phyloP scores from a whole-genome alignment of 2,329 filamentous ascomycete genomes.

The Epichloe sylvatica region DNA sequence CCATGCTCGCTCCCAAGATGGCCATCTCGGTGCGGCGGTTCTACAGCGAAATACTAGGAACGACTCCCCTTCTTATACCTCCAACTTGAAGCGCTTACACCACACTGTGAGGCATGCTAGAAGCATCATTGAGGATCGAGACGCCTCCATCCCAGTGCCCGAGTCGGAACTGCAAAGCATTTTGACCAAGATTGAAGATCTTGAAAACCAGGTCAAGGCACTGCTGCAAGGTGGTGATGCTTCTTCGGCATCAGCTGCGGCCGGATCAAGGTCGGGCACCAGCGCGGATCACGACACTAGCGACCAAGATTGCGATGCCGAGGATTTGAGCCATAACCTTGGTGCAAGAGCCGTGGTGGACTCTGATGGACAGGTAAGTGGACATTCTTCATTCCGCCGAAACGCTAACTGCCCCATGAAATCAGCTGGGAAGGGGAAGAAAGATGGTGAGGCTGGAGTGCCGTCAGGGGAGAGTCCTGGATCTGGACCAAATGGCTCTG shows the following conservation, averaged over 20 bases:
- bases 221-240: conserved; percentile 10
- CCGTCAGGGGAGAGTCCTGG: neutral
- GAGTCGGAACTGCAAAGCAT: conserved; percentile 13
- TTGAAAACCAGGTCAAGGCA: conserved; percentile 15
- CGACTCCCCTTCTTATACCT: conserved; percentile 6
- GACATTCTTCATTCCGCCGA: conserved; percentile 10
- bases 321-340: conserved; percentile 8
- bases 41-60: neutral
- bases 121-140: conserved; percentile 14
- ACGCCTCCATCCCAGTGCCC: conserved; percentile 14
- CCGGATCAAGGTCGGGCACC: neutral
- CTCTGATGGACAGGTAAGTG: conserved; percentile 12
- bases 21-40: neutral
- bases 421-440: conserved; percentile 6
- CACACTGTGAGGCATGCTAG: conserved; percentile 8
- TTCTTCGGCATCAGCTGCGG: neutral
- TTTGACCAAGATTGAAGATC: conserved; percentile 14
- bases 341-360: conserved; percentile 6
- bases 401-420: conserved; percentile 15
- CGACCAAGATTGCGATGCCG: conserved; percentile 6
- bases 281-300: neutral
- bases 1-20: neutral
- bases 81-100: conserved; percentile 7
- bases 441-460: neutral
- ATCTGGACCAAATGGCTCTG: neutral